phyloP scores from a whole-genome alignment of 1,284 basidiomycete genomes.

The Pyrrhoderma lamaoense region DNA sequence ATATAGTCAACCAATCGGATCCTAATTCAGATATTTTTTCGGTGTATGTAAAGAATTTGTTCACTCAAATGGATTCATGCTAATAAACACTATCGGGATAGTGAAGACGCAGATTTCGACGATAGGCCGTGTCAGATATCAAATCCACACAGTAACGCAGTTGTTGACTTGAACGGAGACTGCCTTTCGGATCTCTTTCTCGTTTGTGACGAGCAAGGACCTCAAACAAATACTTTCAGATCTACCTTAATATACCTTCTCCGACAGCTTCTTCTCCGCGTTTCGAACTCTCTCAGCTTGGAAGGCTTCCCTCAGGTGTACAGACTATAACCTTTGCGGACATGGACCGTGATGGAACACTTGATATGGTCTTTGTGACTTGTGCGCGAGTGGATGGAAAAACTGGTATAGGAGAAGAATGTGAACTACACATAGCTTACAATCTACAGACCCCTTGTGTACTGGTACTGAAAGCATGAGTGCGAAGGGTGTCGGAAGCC shows the following conservation, averaged over 20 bases:
- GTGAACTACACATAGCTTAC: constrained; percentile 87
- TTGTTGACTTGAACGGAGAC: constrained; percentile 94
- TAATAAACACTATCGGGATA: constrained; percentile 24
- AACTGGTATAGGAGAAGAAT: constrained; percentile 66
- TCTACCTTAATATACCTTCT: constrained; percentile 84
- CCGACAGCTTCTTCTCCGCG: constrained; percentile 34
- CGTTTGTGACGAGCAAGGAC: constrained; percentile 63
- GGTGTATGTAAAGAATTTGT: constrained; percentile 42
- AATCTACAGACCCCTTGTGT: constrained; percentile 91
- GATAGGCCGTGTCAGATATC: constrained; percentile 67
- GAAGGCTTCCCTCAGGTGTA: constrained; percentile 67
- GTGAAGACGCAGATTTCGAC: constrained; percentile 52
- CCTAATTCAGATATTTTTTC: constrained; percentile 47
- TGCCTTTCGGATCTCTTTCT: constrained; percentile 94
- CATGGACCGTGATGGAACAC: constrained; percentile 91
- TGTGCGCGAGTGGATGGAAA: constrained; percentile 65
- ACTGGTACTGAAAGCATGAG: constrained; percentile 40
- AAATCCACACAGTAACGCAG: constrained; percentile 89
- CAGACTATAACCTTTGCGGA: constrained; percentile 88
- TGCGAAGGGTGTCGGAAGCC: constrained; percentile 71
- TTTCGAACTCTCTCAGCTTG: constrained; percentile 65
- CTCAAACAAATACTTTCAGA: constrained; percentile 65
- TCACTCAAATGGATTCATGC: background rate
- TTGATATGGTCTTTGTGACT: constrained; percentile 89
- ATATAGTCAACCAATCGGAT: constrained; percentile 61